Base-by-base conservation (phyloP, 208 protist genomes). In the Herpetomonas tarakana region DNA sequence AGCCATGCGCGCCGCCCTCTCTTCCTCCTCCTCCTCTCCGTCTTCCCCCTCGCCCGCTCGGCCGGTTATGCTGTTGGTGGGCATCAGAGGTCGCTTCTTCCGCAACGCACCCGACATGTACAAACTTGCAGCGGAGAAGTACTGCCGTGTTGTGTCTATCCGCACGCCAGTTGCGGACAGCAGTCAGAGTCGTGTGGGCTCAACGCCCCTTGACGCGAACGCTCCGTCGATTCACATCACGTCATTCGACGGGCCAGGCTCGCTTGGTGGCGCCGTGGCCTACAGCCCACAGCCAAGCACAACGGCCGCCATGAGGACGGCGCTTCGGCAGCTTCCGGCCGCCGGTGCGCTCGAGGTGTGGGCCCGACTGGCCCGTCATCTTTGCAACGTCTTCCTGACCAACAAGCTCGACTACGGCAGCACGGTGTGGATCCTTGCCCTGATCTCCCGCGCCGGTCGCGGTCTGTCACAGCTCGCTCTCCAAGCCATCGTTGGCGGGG, bases 181-280 rank as follows among this genome's bases (percentile, higher is more conserved):
- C 9, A 41, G 35, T 14, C 9, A 6, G 39, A 44, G 7, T 19
- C 6, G 12, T 7, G 6, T 52, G 46, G 46, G 6, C 11, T 21
- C 18, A 38, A 57, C 18, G 12, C 18, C 21, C 6, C 26, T 19
- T 7, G 9, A 38, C 12, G 30, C n/a, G 52, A 22, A 26, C 24
- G n/a, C 11, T 11, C n/a, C n/a, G 19, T 25, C 26, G n/a, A 26
- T 78, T 2, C 65, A 64, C 54, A 58, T 78, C 16, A 69, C 55
- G 3, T 50, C 2, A 19, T 72, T 73, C 49, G 71, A 73, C 38
- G 47, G 52, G 11, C 26, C 60, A 16, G 65, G 65, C 18, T 53
- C 53, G 30, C 14, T 78, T 30, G 71, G 71, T 18, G 65, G 71
- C 7, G 65, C 71, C 18, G 39, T 78, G 1, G 71, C 55, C 7